Base-by-base conservation (phyloP, 331 rosid genomes). In the Spiraea crenata region DNA sequence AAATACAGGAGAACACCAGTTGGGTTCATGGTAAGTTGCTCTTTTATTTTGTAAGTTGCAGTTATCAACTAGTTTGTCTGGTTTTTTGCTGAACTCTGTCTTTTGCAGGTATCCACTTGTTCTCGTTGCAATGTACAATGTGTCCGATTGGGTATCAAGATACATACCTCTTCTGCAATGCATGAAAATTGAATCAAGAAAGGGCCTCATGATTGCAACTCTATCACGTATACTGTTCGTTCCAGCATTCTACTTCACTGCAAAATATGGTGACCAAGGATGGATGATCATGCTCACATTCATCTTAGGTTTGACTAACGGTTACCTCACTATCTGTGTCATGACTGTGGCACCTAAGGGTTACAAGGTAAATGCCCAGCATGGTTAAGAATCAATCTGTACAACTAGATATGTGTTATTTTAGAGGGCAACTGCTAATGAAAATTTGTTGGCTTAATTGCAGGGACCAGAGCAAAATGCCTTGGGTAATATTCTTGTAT, bases 391-490 rank as follows among this genome's bases (percentile, higher is more conserved):
- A 35, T 7, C 4, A 45, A 40, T 63, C 9, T 25, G 31, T 25
- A 25, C 31, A 25, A 25, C 64, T 8, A 2, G 16, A 7, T 37
- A 37, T 58, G 4, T 1, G 31, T 47, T 5, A 11, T 5, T 58
- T 15, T 34, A 31, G 9, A 3, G 0, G 14, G 4, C n/a, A n/a
- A n/a, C 20, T 55, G 1, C 63, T 55, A 0, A 55, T 59, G 5
- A 61, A 15, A 25, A 8, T 47, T 46, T 66, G 11, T 42, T 45
- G 76, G 63, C 6, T 66, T 42, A 51, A 67, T 65, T 77, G 71
- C 70, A 89, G 96, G 93, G 96, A 54, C 97, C 97, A n/a, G 96
- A 89, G 75, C 92, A 93, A 69, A 93, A 93, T 81, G 98, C 96
- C 4, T 78, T 93, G 87, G 97, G 96, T 3, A 93, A 93, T 75